Base-by-base conservation (phyloP, 2,329 filamentous ascomycete species). In the Aspergillus melleus region DNA sequence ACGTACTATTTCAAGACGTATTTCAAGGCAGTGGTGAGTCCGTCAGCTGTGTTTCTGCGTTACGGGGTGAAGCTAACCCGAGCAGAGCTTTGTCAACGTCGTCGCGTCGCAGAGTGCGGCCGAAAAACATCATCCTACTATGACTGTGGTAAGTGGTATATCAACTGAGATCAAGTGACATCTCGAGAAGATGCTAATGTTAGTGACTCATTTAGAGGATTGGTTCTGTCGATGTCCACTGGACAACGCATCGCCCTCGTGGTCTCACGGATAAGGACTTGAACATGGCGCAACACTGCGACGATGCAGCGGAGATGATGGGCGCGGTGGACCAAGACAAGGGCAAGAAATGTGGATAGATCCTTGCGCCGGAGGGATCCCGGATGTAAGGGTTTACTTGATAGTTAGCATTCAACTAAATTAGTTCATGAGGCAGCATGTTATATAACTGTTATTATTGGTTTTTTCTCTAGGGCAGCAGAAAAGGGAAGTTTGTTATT, bases 211-310 rank as follows among this genome's bases (percentile, higher is more conserved):
- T 29, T n/a, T 55, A 76, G 73, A 67, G 72, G 51, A 68, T 75
- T 60, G 74, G 74, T 6, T 74, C 73, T 2, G 74, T 77, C 42
- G 70, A 74, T 61, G 66, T 76, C 55, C 70, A 76, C 66, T 78
- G 76, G 76, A 77, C 75, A 16, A 77, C 76, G 47, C 75, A 78
- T 66, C 63, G 65, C 20, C 76, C 75, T 6, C 73, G 70, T n/a
- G 76, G 76, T 24, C 68, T 78, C 24, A 73, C 74, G 10, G 60
- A 68, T 29, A 76, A 77, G 60, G 76, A 78, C 58, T 64, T 72
- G 30, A 61, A 63, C 3, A 72, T 77, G 71, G 76, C 76, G 4
- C 68, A 65, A 51, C 72, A 72, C 54, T 77, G 76, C 56, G 75
- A 78, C 54, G 64, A 73, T 51, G 70, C 73, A 29, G 75, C 74